A percentile compares a stretch with the other conserved stretches of the same genome.
These are phyloP conservation scores for Salix purpurea DNA, from an alignment of 345 rosid genomes.

Conservation along the genomic window DNA sequence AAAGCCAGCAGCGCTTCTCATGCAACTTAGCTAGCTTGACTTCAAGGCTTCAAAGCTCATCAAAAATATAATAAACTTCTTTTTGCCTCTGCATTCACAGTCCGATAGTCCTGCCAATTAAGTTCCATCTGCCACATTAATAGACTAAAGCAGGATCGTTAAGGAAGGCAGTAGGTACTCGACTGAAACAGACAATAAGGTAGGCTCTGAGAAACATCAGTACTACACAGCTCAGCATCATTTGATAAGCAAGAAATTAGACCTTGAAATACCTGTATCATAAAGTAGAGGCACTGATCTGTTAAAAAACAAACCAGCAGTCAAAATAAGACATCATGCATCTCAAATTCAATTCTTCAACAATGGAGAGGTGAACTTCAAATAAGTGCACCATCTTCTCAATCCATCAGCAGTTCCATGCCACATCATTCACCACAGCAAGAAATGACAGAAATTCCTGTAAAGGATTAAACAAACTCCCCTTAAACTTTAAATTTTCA, in stretches of 20 bases:
- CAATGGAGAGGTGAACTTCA: not conserved
- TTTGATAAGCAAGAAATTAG: not conserved
- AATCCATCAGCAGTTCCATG: not conserved
- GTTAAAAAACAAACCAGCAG: not conserved
- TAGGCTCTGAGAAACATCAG: not conserved
- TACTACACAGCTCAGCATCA: not conserved
- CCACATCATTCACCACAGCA: slow-evolving; percentile 4
- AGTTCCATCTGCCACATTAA: not conserved
- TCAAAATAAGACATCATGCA: not conserved
- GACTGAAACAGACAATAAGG: not conserved
- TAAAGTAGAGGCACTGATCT: not conserved
- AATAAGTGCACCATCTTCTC: not conserved
- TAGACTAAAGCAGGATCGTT: not conserved
- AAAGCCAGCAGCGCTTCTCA: not conserved
- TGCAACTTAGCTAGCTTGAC: not conserved
- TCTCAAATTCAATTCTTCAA: not conserved
- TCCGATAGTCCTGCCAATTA: not conserved
- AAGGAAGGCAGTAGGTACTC: not conserved
- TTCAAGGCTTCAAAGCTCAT: not conserved
- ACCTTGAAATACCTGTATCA: not conserved
- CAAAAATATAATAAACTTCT: not conserved
- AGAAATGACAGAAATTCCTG: slow-evolving; percentile 13
- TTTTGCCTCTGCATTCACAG: not conserved
- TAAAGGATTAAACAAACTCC: not conserved
- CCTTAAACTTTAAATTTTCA: not conserved